Evolutionary conservation across 2,329 filamentous ascomycete genomes (phyloP).

Genomic region (Aureobasidium sp.): DNA sequence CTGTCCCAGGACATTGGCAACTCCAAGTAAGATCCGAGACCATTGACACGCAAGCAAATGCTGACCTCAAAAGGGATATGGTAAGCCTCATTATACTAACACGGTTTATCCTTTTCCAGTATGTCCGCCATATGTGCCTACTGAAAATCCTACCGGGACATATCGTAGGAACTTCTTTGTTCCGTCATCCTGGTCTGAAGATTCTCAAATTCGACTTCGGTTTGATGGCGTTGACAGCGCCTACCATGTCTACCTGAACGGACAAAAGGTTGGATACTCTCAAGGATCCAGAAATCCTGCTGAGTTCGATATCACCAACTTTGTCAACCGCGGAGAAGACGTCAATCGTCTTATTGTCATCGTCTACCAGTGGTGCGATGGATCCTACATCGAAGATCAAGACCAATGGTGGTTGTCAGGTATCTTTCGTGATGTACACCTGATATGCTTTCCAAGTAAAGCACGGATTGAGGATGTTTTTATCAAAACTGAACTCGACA

Average conservation of each 20-base stretch:
- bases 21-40: constrained; percentile 25
- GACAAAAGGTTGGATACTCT: constrained; percentile 56
- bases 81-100: constrained; percentile 63
- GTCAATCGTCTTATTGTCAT: constrained; percentile 53
- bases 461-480: constrained; percentile 52
- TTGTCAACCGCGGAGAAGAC: constrained; percentile 39
- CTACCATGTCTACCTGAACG: constrained; percentile 64
- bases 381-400: constrained; percentile 62
- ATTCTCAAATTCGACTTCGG: constrained; percentile 52
- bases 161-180: constrained; percentile 53
- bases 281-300: constrained; percentile 62
- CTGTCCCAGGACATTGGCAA: constrained; percentile 24
- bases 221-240: constrained; percentile 69
- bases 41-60: too few relatives aligned
- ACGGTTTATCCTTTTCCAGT: constrained; percentile 59
- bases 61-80: constrained; percentile 67
- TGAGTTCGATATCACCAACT: constrained; percentile 59
- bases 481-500: constrained; percentile 49
- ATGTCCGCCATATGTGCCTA: constrained; percentile 55
- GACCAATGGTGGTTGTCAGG: constrained; percentile 30
- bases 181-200: constrained; percentile 42
- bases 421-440: constrained; percentile 60
- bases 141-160: constrained; percentile 58
- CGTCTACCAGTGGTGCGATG: constrained; percentile 67
- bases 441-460: constrained; percentile 50